Percentiles rank a stretch among this genome's conserved stretches.
phyloP scores from a whole-genome alignment of 2,329 filamentous ascomycete species.

The Myotisia sp. region DNA sequence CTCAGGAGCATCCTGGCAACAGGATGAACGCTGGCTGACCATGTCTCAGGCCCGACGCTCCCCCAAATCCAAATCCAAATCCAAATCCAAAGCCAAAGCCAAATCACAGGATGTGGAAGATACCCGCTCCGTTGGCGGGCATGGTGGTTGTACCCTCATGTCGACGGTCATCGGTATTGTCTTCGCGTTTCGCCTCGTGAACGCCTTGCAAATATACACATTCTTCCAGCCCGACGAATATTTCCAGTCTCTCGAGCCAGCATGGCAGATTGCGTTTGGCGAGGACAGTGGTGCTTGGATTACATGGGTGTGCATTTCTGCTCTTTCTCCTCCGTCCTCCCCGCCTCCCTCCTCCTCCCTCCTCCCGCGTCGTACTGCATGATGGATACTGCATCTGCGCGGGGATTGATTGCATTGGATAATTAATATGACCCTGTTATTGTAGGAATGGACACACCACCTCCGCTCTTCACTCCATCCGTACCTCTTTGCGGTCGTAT shows the following conservation, averaged over 20 bases:
- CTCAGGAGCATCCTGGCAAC: too few species aligned
- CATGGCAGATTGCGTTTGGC: slow-evolving; percentile 80
- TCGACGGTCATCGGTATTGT: slow-evolving; percentile 24
- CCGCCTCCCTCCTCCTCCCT: too few species aligned
- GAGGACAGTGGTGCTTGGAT: slow-evolving; percentile 67
- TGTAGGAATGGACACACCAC: slow-evolving; percentile 79
- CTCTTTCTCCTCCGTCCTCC: too few species aligned
- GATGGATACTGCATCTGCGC: neutral
- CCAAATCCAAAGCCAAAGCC: too few species aligned
- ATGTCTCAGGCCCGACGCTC: too few species aligned
- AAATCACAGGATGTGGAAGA: too few species aligned
- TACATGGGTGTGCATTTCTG: slow-evolving; percentile 81
- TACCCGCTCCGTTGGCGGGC: too few species aligned
- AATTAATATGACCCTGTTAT: too few species aligned
- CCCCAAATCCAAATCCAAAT: too few species aligned
- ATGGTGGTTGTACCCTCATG: too few species aligned
- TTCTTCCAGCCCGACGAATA: slow-evolving; percentile 99
- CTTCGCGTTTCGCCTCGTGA: slow-evolving; percentile 60
- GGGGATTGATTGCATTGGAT: neutral
- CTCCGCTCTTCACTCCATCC: slow-evolving; percentile 86
- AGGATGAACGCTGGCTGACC: too few species aligned
- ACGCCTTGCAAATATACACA: slow-evolving; percentile 63
- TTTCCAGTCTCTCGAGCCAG: slow-evolving; percentile 89
- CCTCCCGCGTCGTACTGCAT: slow-evolving; percentile 1
- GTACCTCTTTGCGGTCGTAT: slow-evolving; percentile 65